Percentiles rank a stretch among this genome's conserved stretches.
Conservation (phyloP, 306 rosid species). For the Vachellia pachyceras region DNA sequence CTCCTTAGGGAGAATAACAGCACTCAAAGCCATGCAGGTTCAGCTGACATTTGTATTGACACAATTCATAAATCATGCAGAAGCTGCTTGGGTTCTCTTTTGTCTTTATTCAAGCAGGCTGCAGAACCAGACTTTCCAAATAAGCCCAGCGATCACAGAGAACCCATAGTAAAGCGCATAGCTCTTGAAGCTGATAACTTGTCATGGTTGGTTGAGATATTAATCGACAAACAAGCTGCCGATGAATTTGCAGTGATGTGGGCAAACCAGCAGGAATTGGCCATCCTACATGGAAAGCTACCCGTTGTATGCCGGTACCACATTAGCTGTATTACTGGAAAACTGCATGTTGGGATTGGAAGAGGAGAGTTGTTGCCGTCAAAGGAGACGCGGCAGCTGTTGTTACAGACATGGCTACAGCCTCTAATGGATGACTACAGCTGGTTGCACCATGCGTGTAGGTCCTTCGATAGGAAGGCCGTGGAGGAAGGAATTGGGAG, state of each 20-base stretch:
- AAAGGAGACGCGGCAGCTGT: constrained; percentile 67
- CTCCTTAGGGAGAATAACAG: constrained; percentile 80
- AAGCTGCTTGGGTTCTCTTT: constrained; percentile 62
- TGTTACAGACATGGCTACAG: constrained; percentile 89
- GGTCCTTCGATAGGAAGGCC: constrained; percentile 80
- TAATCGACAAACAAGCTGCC: constrained; percentile 80
- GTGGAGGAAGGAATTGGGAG: constrained; percentile 98
- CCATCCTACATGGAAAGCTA: constrained; percentile 67
- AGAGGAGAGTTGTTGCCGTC: constrained; percentile 83
- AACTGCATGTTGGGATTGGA: constrained; percentile 81
- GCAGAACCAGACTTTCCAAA: constrained; percentile 57
- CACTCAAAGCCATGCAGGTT: constrained; percentile 49
- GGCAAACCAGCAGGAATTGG: constrained; percentile 84
- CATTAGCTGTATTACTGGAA: constrained; percentile 77
- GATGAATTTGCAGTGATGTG: constrained; percentile 81
- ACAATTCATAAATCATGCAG: constrained; percentile 66
- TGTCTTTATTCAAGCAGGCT: constrained; percentile 72
- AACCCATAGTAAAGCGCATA: constrained; percentile 65
- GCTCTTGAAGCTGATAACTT: constrained; percentile 84
- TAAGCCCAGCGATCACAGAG: constrained; percentile 52
- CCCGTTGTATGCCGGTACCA: constrained; percentile 69
- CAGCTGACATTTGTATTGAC: constrained; percentile 65
- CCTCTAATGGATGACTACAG: constrained; percentile 84
- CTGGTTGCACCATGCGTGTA: constrained; percentile 85
- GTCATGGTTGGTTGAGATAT: constrained; percentile 87